A percentile compares a stretch with the other conserved stretches of the same genome.
These are phyloP conservation scores for Silene vulgaris DNA, from an alignment of 179 eudicot species.

Conservation along the genomic window DNA sequence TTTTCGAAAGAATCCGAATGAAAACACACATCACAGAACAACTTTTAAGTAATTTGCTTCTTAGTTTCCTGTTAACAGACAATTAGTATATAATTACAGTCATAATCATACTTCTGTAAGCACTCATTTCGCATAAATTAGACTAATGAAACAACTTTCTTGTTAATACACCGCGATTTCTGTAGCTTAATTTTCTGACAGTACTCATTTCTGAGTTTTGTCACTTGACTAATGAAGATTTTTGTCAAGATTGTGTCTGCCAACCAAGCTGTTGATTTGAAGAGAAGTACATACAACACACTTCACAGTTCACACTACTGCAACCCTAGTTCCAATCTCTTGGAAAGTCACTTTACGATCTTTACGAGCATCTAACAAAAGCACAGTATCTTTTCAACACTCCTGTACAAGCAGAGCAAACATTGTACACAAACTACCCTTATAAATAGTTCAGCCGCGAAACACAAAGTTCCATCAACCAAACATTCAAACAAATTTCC, in stretches of 20 bases:
- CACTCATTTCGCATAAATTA: conserved; percentile 16
- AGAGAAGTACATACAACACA: conserved; percentile 22
- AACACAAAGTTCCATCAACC: conserved; percentile 32
- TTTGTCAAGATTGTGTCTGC: conserved; percentile 22
- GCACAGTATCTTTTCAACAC: conserved; percentile 47
- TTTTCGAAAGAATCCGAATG: conserved; percentile 32
- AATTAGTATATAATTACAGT: conserved; percentile 20
- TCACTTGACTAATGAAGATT: conserved; percentile 17
- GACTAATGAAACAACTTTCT: conserved; percentile 8
- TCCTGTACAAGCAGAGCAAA: conserved; percentile 29
- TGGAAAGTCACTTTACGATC: conserved; percentile 45
- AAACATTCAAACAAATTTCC: conserved; percentile 24
- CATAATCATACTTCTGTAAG: conserved; percentile 19
- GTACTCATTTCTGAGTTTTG: not conserved
- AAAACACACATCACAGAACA: conserved; percentile 24
- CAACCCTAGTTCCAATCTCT: conserved; percentile 29
- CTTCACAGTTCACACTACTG: conserved; percentile 9
- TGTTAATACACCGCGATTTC: conserved; percentile 10
- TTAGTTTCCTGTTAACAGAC: conserved; percentile 18
- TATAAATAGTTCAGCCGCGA: conserved; percentile 53
- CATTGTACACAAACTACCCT: conserved; percentile 29
- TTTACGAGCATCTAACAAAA: conserved; percentile 51
- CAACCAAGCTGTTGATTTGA: conserved; percentile 25
- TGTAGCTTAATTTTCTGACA: not conserved
- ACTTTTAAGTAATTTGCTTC: conserved; percentile 16